Evolutionary conservation across 805 yeast species (phyloP).

Genomic region (Lachancea lanzarotensis): DNA sequence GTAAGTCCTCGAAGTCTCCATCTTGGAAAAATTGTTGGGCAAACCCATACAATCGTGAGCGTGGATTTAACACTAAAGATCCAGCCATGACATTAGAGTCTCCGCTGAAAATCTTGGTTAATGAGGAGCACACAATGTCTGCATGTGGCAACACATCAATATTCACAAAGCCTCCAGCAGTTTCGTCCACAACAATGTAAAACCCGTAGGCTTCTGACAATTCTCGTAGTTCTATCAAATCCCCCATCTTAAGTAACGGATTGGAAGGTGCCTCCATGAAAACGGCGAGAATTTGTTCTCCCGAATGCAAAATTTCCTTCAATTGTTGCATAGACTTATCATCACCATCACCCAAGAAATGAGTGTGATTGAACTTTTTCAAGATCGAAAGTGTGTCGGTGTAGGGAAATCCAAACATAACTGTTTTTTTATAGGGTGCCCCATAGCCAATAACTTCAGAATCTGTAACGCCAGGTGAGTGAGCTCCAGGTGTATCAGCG

Average conservation of each 20-base stretch:
- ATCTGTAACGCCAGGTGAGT: constrained; percentile 5
- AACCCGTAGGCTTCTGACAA: constrained; percentile 67
- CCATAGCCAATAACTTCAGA: constrained; percentile 24
- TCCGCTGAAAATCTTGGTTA: constrained; percentile 90
- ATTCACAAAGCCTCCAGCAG: constrained; percentile 86
- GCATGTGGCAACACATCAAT: constrained; percentile 73
- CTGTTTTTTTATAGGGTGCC: constrained; percentile 49
- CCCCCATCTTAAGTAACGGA: constrained; percentile 84
- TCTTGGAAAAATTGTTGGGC: constrained; percentile 30
- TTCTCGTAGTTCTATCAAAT: constrained; percentile 55
- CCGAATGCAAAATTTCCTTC: constrained; percentile 52
- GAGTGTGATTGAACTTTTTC: constrained; percentile 86
- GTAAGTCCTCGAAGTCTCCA: constrained; percentile 61
- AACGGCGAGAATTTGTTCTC: constrained; percentile 64
- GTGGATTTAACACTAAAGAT: constrained; percentile 70
- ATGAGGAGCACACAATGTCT: constrained; percentile 78
- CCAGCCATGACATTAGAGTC: constrained; percentile 97
- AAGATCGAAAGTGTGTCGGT: constrained; percentile 85
- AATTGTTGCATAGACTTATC: constrained; percentile 53
- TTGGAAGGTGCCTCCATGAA: constrained; percentile 94
- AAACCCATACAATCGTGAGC: constrained; percentile 46
- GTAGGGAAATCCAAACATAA: constrained; percentile 94
- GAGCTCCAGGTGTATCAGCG: constrained; percentile 10
- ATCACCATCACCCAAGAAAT: constrained; percentile 81
- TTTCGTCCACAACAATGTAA: constrained; percentile 85